Percentiles rank a stretch among this genome's conserved stretches.
Conservation (phyloP, 2,329 filamentous ascomycete species). For the Ceratocystiopsis brevicomis region DNA sequence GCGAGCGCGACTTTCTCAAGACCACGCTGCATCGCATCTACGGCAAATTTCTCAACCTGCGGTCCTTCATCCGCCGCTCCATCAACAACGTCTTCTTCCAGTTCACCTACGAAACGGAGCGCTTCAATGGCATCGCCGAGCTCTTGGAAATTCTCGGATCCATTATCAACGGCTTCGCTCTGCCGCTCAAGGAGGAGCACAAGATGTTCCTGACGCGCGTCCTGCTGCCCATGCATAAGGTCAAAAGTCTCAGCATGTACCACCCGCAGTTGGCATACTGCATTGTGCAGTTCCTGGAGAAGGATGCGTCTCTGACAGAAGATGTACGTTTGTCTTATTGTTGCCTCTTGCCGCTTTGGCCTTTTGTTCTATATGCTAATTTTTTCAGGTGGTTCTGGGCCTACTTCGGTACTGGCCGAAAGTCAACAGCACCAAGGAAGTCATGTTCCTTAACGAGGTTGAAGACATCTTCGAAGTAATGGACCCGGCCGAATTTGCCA, state of each 20-base stretch:
- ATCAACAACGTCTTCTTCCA: slow-evolving; percentile 99
- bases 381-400: slow-evolving; percentile 63
- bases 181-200: slow-evolving; percentile 95
- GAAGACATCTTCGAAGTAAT: slow-evolving; percentile 99
- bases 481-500: slow-evolving; percentile 95
- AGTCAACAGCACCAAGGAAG: slow-evolving; percentile 97
- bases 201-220: slow-evolving; percentile 94
- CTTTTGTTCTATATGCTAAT: slow-evolving; percentile 7
- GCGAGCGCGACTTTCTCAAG: slow-evolving; percentile 93
- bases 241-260: slow-evolving; percentile 99
- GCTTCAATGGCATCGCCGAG: slow-evolving; percentile 96
- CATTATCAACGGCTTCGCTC: slow-evolving; percentile 95
- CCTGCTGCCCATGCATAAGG: slow-evolving; percentile 85
- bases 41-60: slow-evolving; percentile 93
- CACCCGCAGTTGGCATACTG: slow-evolving; percentile 96
- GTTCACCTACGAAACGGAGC: slow-evolving; percentile 95
- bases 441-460: slow-evolving; percentile 98
- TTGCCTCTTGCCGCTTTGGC: not conserved
- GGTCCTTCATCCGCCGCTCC: slow-evolving; percentile 90
- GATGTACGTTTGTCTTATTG: slow-evolving; percentile 40
- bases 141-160: slow-evolving; percentile 90
- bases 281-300: slow-evolving; percentile 96
- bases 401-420: slow-evolving; percentile 96
- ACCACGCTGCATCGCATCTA: slow-evolving; percentile 96
- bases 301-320: slow-evolving; percentile 91